These are phyloP conservation scores for Avena atlantica DNA, from an alignment of 176 grass and related monocot genomes.

Conservation along the genomic window DNA sequence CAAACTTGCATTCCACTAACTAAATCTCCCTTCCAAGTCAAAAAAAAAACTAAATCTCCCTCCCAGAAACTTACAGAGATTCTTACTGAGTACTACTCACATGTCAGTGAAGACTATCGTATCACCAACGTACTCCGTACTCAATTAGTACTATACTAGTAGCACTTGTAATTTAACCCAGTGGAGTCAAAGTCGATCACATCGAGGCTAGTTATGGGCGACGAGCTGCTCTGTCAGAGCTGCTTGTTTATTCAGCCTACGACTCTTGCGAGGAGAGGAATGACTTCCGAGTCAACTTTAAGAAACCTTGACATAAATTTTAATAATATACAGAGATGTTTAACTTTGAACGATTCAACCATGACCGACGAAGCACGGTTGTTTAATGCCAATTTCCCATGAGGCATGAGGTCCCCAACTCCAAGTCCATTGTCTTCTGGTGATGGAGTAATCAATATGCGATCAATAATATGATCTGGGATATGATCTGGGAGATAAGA, in stretches of 20 bases:
- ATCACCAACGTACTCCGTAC: neutral
- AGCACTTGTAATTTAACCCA: neutral
- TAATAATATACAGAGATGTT: neutral
- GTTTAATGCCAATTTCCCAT: no score
- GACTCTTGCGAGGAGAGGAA: neutral
- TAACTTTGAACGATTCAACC: constrained; percentile 16
- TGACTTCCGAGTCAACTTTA: constrained; percentile 45
- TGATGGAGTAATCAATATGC: no score
- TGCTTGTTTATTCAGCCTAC: neutral
- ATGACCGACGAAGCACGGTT: neutral
- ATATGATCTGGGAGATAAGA: no score
- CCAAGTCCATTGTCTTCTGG: no score
- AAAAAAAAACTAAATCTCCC: no score
- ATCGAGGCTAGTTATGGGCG: neutral
- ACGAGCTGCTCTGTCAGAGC: neutral
- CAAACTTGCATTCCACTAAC: neutral
- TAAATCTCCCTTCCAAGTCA: no score
- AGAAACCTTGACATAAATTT: neutral
- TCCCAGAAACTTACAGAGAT: no score
- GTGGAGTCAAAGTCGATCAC: neutral
- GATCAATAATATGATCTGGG: no score
- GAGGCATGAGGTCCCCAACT: no score
- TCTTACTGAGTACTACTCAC: no score
- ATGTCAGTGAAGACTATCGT: neutral
- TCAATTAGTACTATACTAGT: neutral